Base-by-base conservation (phyloP, 176 grass and related monocot species). In the Avena atlantica region DNA sequence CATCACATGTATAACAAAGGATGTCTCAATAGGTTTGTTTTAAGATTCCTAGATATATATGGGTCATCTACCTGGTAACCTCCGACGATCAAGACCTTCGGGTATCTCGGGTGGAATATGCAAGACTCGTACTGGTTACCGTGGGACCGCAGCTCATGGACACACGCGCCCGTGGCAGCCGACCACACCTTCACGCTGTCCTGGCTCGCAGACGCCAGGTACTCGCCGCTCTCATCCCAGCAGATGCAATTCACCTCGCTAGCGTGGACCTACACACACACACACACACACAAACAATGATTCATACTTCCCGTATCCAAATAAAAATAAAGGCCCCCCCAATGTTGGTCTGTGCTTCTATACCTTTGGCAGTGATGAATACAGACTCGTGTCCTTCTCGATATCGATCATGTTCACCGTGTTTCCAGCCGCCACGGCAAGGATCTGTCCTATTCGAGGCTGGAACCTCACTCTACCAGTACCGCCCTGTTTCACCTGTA, bases 121-220 rank as follows among this genome's bases (percentile, higher is more conserved):
- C 97, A 99, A 31, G 97, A 96, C 84, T 94, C 79, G 31, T 94
- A 99, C 61, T 93, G 92, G 85, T 99, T 93, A 60, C 94, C 97
- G 45, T 90, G 87, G 52, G 97, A 99, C 70, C 89, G 91, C 63
- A 96, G 82, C 71, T 96, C 97, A 59, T 96, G 80, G 70, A 93
- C 82, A 63, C 89, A 90, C 17, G 86, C 11, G 23, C 92, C 91
- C 15, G 88, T 83, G 6, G 83, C 51, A 68, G 75, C 85, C 0
- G 94, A 99, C 97, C 97, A 99, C 21, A 99, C 84, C 83, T 99
- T 96, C 71, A 96, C 89, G 55, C 83, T 86, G 64, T 96, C 97
- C 82, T 99, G 94, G 82, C 97, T 96, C 85, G 78, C 92, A 73
- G 92, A 99, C 5, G 97, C 94, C 81, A 99, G 66, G 84, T 66